Conservation (phyloP, 1,284 basidiomycete genomes). For the Malassezia globosa region DNA sequence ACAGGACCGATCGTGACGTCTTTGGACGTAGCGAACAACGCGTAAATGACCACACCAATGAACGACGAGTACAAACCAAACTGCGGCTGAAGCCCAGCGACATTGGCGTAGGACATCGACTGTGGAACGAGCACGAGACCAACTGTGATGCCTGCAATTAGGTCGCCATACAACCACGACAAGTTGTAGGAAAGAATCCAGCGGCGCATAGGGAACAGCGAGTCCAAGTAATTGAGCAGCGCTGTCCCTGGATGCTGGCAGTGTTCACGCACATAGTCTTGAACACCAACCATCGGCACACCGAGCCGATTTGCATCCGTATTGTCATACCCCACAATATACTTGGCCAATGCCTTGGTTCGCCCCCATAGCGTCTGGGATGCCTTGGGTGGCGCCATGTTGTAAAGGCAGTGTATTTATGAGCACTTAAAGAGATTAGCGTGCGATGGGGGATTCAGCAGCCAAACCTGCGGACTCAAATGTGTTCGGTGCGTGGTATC, state of each 20-base stretch:
- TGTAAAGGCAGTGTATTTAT: background rate
- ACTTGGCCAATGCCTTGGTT: constrained; percentile 3
- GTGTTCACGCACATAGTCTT: constrained; percentile 31
- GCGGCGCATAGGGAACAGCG: constrained; percentile 44
- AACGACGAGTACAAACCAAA: constrained; percentile 95
- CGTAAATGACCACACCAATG: constrained; percentile 68
- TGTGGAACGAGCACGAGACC: constrained; percentile 46
- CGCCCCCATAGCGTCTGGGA: constrained; percentile 1
- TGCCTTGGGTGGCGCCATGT: background rate
- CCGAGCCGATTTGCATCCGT: constrained; percentile 40
- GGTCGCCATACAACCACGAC: constrained; percentile 45
- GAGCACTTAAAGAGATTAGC: background rate
- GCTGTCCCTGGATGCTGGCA: constrained; percentile 22
- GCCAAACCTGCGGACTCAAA: too few relatives aligned
- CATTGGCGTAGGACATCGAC: constrained; percentile 55
- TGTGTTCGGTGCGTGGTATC: too few relatives aligned
- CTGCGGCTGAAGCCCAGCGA: constrained; percentile 72
- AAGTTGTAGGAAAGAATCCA: constrained; percentile 48
- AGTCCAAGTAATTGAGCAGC: constrained; percentile 30
- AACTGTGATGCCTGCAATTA: constrained; percentile 49
- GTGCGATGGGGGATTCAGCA: background rate
- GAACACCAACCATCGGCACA: constrained; percentile 39
- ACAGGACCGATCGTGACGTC: constrained; percentile 47
- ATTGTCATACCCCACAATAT: constrained; percentile 34
- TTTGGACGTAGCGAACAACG: constrained; percentile 46